These are phyloP conservation scores for Sanghuangporus sanghuang DNA, from an alignment of 1,284 basidiomycete genomes.

Conservation along the genomic window DNA sequence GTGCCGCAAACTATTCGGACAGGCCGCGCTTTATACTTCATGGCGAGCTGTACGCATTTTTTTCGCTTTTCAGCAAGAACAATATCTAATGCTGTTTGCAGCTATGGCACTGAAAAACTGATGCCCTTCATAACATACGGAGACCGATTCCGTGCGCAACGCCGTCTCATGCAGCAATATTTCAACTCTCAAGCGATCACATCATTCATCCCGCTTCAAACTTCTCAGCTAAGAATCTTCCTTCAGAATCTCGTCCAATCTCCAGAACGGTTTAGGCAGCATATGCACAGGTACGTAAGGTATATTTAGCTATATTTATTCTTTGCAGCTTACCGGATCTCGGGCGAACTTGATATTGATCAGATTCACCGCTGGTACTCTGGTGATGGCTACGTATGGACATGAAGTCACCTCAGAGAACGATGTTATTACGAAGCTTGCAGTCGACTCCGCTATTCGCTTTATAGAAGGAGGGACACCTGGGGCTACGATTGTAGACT, in stretches of 20 bases:
- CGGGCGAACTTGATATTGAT: not conserved
- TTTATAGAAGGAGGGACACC: slow-evolving; percentile 4
- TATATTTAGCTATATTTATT: not conserved
- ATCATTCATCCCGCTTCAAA: slow-evolving; percentile 27
- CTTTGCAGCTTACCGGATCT: not conserved
- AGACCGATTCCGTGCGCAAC: slow-evolving; percentile 32
- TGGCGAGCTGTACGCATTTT: slow-evolving; percentile 24
- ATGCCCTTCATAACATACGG: slow-evolving; percentile 31
- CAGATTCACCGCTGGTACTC: slow-evolving; percentile 3
- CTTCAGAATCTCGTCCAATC: slow-evolving; percentile 26
- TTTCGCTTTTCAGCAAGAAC: not conserved
- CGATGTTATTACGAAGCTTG: slow-evolving; percentile 28
- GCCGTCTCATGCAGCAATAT: slow-evolving; percentile 28
- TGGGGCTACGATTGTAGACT: slow-evolving; percentile 24
- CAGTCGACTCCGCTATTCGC: not conserved
- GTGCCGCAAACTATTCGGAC: slow-evolving; percentile 33
- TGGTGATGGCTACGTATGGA: slow-evolving; percentile 8
- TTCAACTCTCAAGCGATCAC: slow-evolving; percentile 24
- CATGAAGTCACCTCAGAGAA: slow-evolving; percentile 20
- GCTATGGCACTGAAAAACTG: slow-evolving; percentile 28
- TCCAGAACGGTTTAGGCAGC: slow-evolving; percentile 24
- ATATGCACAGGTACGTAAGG: slow-evolving; percentile 26
- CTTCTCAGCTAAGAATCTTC: slow-evolving; percentile 27
- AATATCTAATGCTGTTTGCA: not conserved
- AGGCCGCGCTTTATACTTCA: slow-evolving; percentile 29